phyloP scores from a whole-genome alignment of 306 rosid genomes.

The Fragaria nilgerrensis region DNA sequence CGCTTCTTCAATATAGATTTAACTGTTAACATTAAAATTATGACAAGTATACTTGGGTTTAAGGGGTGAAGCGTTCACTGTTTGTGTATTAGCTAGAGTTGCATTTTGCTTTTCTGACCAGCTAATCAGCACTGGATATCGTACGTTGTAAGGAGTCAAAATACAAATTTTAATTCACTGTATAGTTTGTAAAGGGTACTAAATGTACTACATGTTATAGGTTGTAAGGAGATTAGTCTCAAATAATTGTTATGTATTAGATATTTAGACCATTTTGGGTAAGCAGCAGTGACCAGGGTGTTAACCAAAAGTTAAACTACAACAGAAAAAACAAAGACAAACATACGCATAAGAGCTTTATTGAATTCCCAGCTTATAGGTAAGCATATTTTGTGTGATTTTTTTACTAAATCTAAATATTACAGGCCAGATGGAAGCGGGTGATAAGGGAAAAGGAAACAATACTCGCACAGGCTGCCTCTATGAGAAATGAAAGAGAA shows the following conservation, averaged over 20 bases:
- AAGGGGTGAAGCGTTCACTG: background rate
- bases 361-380: background rate
- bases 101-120: background rate
- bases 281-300: background rate
- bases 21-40: background rate
- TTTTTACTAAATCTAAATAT: slow-evolving; percentile 11
- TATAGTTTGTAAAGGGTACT: no score
- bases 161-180: no score
- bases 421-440: slow-evolving; percentile 48
- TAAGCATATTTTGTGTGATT: background rate
- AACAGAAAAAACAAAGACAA: background rate
- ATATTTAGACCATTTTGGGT: background rate
- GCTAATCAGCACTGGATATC: background rate
- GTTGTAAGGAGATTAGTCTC: background rate
- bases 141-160: background rate
- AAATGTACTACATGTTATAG: no score
- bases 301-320: background rate
- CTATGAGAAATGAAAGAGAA: slow-evolving; percentile 45
- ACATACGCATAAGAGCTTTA: background rate
- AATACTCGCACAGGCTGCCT: slow-evolving; percentile 44
- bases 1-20: slow-evolving; percentile 12
- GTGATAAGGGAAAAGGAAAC: slow-evolving; percentile 44
- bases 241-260: background rate
- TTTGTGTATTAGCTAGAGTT: background rate
- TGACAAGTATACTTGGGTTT: background rate